Base-by-base conservation (phyloP, 2,329 filamentous ascomycete species). In the Geosmithia putterillii region DNA sequence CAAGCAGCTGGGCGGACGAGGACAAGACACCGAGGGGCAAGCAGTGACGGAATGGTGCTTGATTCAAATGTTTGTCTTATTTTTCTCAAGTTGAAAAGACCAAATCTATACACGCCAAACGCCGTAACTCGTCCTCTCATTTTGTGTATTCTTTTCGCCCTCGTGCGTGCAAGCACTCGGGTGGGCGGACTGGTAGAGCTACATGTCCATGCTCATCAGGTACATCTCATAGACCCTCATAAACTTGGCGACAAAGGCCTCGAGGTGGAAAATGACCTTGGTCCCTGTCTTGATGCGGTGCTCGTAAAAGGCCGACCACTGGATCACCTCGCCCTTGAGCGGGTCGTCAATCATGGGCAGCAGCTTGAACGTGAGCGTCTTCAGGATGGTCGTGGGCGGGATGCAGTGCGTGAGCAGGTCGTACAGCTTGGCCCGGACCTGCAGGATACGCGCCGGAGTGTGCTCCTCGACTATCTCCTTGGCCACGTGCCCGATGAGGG, bases 181-280 rank as follows among this genome's bases (percentile, higher is more conserved):
- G n/a, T n/a, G n/a, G n/a, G n/a, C n/a, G n/a, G n/a, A n/a, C n/a
- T n/a, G n/a, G n/a, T n/a, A n/a, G n/a, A n/a, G n/a, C 41, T 40
- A 79, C 65, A 79, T 67, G 44, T 88, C 85, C 81, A 92, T 89
- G 50, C 81, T 86, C 85, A 94, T 90, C 45, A 82, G 63, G 57
- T 79, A 94, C 79, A 88, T 90, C 69, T 98, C 92, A 49, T 90
- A 76, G 52, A 96, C 79, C 53, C 90, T 79, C 90, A 98, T 96
- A 60, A 96, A 95, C 67, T 95, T 96, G 45, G 90, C 90, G 46
- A 98, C 92, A 63, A 98, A 98, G 3, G 92, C 92, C 64, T 98
- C 94, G 4, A 98, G 69, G 57, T 98, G 94, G 64, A 98, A 98
- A 49, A 98, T 96, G 46, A 94, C 85, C 72, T 98, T 98, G 46